phyloP scores from a whole-genome alignment of 2,329 filamentous ascomycete species.

The Sclerotinia minor region DNA sequence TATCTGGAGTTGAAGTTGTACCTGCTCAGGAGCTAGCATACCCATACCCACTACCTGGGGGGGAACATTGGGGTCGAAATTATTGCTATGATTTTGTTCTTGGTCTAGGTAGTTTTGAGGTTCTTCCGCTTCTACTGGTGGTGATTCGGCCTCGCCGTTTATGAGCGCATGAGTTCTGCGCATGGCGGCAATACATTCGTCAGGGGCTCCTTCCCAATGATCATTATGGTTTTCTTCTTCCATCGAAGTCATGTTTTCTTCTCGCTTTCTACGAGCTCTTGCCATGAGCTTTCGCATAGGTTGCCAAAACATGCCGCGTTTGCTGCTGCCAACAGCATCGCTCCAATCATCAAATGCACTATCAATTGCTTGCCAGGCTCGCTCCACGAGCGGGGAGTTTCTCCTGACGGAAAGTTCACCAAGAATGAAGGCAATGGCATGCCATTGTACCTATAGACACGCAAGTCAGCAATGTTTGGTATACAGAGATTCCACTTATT shows the following conservation, averaged over 20 bases:
- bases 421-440: conserved; percentile 48
- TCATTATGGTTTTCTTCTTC: conserved; percentile 20
- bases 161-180: neutral
- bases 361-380: conserved; percentile 46
- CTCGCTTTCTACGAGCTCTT: conserved; percentile 56
- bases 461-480: neutral
- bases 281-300: conserved; percentile 61
- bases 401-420: conserved; percentile 44
- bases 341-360: conserved; percentile 37
- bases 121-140: neutral
- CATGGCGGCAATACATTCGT: conserved; percentile 8
- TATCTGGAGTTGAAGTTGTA: conserved; percentile 34
- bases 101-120: neutral
- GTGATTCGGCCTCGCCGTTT: neutral
- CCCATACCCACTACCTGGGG: conserved; percentile 36
- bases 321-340: conserved; percentile 39
- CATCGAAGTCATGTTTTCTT: conserved; percentile 48
- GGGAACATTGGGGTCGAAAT: conserved; percentile 25
- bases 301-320: conserved; percentile 61
- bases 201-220: conserved; percentile 23
- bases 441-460: conserved; percentile 43
- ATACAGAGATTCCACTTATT: neutral
- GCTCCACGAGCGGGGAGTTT: conserved; percentile 44
- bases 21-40: conserved; percentile 32
- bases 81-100: neutral